Base-by-base conservation (phyloP, 108 stramenopile species). In the Tribonema minus region DNA sequence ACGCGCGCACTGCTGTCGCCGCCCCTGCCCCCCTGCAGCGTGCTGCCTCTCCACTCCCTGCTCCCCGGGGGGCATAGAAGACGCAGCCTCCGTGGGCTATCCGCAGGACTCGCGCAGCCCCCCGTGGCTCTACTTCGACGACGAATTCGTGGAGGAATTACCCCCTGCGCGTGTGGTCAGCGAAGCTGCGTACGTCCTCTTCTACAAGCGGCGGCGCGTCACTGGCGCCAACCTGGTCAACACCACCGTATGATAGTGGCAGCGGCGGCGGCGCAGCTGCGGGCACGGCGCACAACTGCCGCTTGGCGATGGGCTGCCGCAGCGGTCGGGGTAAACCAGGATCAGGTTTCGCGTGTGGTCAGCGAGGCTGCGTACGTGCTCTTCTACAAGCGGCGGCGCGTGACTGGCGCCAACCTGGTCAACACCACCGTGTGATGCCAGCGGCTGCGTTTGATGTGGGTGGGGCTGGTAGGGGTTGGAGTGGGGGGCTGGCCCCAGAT, bases 121-220 rank as follows among this genome's bases (percentile, higher is more conserved):
- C 23, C 84, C 91, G 20, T 97, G 96, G 96, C 82, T 97, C 3
- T 91, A 92, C 64, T 95, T 94, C 82, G 96, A 97, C 72, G 96
- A 97, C 82, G 96, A 97, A 29, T 72, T 92, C 29, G 94, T 95
- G 58, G 92, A 94, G 76, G 82, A 90, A 38, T 82, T 92, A 30
- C 86, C 92, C 0, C 92, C 92, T 0, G 80, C 87, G 58, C 75
- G 85, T 80, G 91, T 95, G 32, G 91, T 92, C 20, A 90, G 90
- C 0, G 93, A 94, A 72, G 90, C 85, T 72, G 96, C 96, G 9
- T 96, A 96, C 70, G 92, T 96, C 2, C 80, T 96, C 6, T 96
- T 96, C 81, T 96, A 96, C 79, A 86, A 91, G 31, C 89, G 92
- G 29, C 72, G 95, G 23, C 87, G 85, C 37, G 84, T 96, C 62